phyloP scores from a whole-genome alignment of 306 rosid genomes.

The Bauhinia variegata region DNA sequence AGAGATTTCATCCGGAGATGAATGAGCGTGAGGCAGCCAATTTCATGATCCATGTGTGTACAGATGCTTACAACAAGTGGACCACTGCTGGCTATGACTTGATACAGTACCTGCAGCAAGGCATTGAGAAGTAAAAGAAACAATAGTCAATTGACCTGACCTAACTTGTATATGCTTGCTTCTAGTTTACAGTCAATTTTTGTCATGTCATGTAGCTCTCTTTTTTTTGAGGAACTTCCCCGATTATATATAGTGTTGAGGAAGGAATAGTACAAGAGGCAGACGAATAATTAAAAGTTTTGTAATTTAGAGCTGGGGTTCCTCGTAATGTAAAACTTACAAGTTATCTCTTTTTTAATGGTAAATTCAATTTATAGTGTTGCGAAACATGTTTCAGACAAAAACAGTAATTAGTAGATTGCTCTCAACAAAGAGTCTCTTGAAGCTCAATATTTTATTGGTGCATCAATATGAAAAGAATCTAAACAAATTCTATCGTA shows the following conservation, averaged over 20 bases:
- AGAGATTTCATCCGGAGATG: conserved; percentile 98
- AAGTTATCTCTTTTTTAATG: conserved; percentile 37
- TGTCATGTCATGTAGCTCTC: conserved; percentile 34
- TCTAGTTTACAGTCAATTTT: conserved; percentile 44
- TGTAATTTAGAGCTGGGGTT: conserved; percentile 27
- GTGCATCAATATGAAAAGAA: too few relatives aligned
- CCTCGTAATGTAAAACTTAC: conserved; percentile 45
- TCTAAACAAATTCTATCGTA: too few relatives aligned
- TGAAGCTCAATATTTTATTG: too few relatives aligned
- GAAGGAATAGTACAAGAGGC: conserved; percentile 40
- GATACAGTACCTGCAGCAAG: conserved; percentile 97
- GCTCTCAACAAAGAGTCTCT: too few relatives aligned
- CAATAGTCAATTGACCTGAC: conserved; percentile 29
- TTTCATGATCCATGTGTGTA: conserved; percentile 93
- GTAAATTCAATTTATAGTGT: conserved; percentile 5
- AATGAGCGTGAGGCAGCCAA: conserved; percentile 95
- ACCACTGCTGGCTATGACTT: conserved; percentile 98
- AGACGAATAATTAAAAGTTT: conserved; percentile 22
- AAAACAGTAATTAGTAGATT: too few relatives aligned
- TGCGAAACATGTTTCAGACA: too few relatives aligned
- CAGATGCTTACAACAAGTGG: conserved; percentile 99
- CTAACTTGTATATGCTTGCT: conserved; percentile 62
- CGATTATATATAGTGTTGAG: conserved; percentile 9
- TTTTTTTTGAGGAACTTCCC: conserved; percentile 40
- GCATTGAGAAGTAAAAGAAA: conserved; percentile 78